Conservation (phyloP, 2,329 filamentous ascomycete genomes). For the Davidsoniella virescens region DNA sequence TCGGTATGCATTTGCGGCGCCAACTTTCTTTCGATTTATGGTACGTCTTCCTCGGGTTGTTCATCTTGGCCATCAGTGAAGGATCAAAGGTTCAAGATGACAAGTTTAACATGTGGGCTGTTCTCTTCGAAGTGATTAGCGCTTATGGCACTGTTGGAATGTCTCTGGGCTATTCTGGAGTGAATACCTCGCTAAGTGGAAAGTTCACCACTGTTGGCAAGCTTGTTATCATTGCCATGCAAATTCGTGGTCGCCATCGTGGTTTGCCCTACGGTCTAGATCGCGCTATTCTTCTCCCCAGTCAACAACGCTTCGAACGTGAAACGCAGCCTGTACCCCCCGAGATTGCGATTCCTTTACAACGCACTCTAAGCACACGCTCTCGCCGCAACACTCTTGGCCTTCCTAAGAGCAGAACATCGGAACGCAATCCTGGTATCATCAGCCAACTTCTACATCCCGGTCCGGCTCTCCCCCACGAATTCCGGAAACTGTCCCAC, state of each 20-base stretch:
- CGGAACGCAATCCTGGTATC: conserved; percentile 26
- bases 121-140: conserved; percentile 74
- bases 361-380: conserved; percentile 22
- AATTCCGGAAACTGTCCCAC: conserved; percentile 14
- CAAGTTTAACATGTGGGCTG: conserved; percentile 50
- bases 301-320: conserved; percentile 36
- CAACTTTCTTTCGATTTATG: conserved; percentile 95
- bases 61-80: conserved; percentile 82
- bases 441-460: conserved; percentile 32
- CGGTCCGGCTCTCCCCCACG: conserved; percentile 25
- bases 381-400: conserved; percentile 17
- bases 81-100: conserved; percentile 47
- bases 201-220: conserved; percentile 65
- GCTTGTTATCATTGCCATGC: conserved; percentile 52
- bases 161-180: conserved; percentile 61
- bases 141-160: conserved; percentile 91
- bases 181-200: conserved; percentile 66
- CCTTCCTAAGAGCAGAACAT: conserved; percentile 6
- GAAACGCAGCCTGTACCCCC: conserved; percentile 30
- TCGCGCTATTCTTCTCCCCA: conserved; percentile 42
- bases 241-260: conserved; percentile 52
- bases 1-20: conserved; percentile 77
- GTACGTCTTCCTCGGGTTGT: conserved; percentile 89
- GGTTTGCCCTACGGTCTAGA: conserved; percentile 51
- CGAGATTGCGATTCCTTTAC: conserved; percentile 21